These are phyloP conservation scores for Retiboletus flavoniger DNA, from an alignment of 1,284 basidiomycete genomes.

Conservation along the genomic window DNA sequence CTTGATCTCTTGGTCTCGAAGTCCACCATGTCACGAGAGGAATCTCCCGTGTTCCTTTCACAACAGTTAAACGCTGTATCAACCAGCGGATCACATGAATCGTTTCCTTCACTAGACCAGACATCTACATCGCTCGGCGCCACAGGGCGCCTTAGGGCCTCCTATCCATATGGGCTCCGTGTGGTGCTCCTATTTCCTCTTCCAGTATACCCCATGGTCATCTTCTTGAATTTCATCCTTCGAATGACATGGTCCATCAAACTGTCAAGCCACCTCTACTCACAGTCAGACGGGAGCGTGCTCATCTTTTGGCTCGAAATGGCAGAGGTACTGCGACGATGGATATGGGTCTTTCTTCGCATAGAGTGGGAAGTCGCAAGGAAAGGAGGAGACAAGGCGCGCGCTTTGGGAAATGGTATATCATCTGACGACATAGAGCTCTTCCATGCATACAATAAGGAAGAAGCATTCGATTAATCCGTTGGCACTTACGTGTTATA, in stretches of 20 bases:
- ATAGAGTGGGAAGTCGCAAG: constrained; percentile 94
- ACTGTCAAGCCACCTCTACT: constrained; percentile 85
- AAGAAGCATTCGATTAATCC: constrained; percentile 15
- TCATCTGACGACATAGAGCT: constrained; percentile 17
- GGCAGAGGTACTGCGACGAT: constrained; percentile 85
- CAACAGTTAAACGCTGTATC: constrained; percentile 40
- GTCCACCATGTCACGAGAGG: constrained; percentile 22
- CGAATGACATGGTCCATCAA: constrained; percentile 96
- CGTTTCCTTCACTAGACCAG: constrained; percentile 10
- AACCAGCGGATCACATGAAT: constrained; percentile 30
- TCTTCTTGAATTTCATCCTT: constrained; percentile 85
- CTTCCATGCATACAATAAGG: constrained; percentile 15
- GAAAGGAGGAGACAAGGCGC: constrained; percentile 32
- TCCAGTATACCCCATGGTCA: constrained; percentile 81
- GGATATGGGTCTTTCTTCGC: constrained; percentile 96
- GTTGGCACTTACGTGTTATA: not conserved
- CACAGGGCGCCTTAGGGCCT: constrained; percentile 23
- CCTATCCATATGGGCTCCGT: constrained; percentile 72
- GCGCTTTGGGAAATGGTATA: constrained; percentile 6
- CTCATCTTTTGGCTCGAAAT: constrained; percentile 90
- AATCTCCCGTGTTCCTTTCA: constrained; percentile 45
- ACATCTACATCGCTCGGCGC: constrained; percentile 14
- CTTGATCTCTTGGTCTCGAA: constrained; percentile 66
- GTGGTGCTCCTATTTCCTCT: constrained; percentile 73
- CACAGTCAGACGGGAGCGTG: constrained; percentile 77